A percentile compares a stretch with the other conserved stretches of the same genome.
Conservation (phyloP, 768 basidiomycete genomes). For the Pisolithus orientalis region DNA sequence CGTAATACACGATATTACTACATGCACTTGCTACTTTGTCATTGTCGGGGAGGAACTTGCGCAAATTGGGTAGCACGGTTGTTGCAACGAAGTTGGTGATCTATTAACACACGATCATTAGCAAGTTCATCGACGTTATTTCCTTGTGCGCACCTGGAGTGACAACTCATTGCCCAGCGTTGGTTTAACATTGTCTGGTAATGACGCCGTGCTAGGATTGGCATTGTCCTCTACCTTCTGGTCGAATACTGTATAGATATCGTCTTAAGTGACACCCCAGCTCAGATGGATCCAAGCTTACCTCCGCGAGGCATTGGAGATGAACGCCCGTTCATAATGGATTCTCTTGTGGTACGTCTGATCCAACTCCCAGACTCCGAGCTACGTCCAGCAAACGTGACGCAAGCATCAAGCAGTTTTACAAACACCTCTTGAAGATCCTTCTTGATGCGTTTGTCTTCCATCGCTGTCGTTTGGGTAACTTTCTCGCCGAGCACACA, state of each 20-base stretch:
- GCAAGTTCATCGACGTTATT: conserved; percentile 11
- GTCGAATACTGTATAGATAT: conserved; percentile 25
- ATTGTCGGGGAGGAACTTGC: conserved; percentile 74
- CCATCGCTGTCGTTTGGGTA: conserved; percentile 84
- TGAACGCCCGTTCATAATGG: conserved; percentile 61
- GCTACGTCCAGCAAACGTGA: conserved; percentile 66
- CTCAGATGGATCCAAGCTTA: conserved; percentile 17
- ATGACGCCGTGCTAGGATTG: conserved; percentile 37
- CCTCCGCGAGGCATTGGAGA: conserved; percentile 59
- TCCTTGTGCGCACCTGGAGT: conserved; percentile 16
- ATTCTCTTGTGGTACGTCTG: conserved; percentile 59
- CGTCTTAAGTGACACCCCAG: conserved; percentile 1
- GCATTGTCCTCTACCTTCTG: conserved; percentile 57
- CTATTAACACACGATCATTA: conserved; percentile 31
- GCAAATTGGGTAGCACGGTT: conserved; percentile 64
- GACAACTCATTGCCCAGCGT: conserved; percentile 24
- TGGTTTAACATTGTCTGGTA: conserved; percentile 26
- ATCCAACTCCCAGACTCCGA: conserved; percentile 79
- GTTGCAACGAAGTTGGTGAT: conserved; percentile 67
- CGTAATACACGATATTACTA: conserved; percentile 78
- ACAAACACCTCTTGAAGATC: conserved; percentile 90
- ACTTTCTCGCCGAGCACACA: conserved; percentile 78
- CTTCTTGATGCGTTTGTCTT: conserved; percentile 81
- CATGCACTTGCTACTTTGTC: conserved; percentile 80
- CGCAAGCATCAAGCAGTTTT: conserved; percentile 77